Evolutionary conservation across 2,329 filamentous ascomycete genomes (phyloP), one percentile per base, ranked within the genome.

Genomic region (Triangularia verruculosa): DNA sequence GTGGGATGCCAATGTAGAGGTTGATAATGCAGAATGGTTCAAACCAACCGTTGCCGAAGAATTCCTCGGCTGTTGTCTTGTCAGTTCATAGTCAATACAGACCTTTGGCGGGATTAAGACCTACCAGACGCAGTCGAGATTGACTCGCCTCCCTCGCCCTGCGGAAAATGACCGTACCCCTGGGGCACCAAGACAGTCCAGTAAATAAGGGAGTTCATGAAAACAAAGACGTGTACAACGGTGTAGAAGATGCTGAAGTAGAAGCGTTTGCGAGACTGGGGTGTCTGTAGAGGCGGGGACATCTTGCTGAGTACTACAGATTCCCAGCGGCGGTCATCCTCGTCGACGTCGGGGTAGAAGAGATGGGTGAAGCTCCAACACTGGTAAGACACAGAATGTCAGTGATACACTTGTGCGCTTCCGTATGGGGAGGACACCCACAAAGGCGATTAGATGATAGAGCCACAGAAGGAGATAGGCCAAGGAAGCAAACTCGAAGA

Each of bases 301-400:
- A 84, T 75, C 67, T 72, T 68, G 3, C 71, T 74, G 63, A 82
- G 68, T 59, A 80, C 65, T 34, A 66, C 72, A 22, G 74, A 73
- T 67, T 78, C 78, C 68, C 74, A 72, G 8, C 71, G 70, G 32
- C 71, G 76, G 65, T 73, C 75, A 32, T 74, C 69, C 0, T 77
- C 72, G 17, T 80, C 76, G 8, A 74, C 68, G 9, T 78, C 74
- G 0, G 81, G 81, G 59, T 78, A 79, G 69, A 82, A 79, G 27
- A 83, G 74, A 67, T 85, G 82, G 56, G 82, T 82, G 57, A 79
- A 80, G 0, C 81, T 83, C 82, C 82, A 85, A 27, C 73, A 74
- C 82, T 84, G 34, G n/a, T n/a, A 24, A 52, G 25, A 4, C 17
- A 25, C 3, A 22, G 17, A 2, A 54, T 11, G 8, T 28, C 39